Conservation (phyloP, 192 early-diverging fungal species). For the Fimicolochytrium jonesii region DNA sequence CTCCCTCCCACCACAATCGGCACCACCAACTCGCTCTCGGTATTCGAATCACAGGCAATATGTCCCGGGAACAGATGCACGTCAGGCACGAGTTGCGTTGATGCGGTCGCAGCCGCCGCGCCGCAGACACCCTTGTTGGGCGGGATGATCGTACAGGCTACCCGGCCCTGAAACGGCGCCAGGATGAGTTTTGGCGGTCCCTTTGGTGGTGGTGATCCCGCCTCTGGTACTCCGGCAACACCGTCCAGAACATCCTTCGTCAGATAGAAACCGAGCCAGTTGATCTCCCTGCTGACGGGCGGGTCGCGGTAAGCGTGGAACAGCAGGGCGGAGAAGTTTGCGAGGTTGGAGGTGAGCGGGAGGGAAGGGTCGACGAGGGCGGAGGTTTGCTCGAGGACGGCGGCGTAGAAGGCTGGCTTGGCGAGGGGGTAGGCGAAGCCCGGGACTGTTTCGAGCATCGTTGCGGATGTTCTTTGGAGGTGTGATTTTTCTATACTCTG, state of each 20-base stretch:
- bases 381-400: conserved; percentile 53
- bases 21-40: conserved; percentile 82
- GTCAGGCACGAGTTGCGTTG: conserved; percentile 65
- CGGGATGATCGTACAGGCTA: conserved; percentile 82
- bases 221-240: conserved; percentile 5
- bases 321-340: conserved; percentile 75
- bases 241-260: conserved; percentile 25
- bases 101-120: conserved; percentile 57
- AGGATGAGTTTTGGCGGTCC: conserved; percentile 31
- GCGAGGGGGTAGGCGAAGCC: conserved; percentile 9
- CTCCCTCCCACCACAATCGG: conserved; percentile 49
- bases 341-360: conserved; percentile 70
- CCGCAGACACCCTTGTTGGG: conserved; percentile 90
- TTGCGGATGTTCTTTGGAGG: neutral
- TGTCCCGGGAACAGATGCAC: conserved; percentile 82
- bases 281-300: conserved; percentile 32
- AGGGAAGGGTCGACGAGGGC: conserved; percentile 65
- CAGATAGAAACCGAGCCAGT: conserved; percentile 81
- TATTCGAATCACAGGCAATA: conserved; percentile 87
- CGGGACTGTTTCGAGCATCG: neutral
- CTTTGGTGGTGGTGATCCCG: neutral
- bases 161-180: conserved; percentile 85
- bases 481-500: no score
- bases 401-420: conserved; percentile 72
- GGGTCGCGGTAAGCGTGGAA: conserved; percentile 67